Evolutionary conservation across 1,139 yeast species (phyloP), one percentile per base, ranked within the genome.

Genomic region (Yamadazyma epiphylla): DNA sequence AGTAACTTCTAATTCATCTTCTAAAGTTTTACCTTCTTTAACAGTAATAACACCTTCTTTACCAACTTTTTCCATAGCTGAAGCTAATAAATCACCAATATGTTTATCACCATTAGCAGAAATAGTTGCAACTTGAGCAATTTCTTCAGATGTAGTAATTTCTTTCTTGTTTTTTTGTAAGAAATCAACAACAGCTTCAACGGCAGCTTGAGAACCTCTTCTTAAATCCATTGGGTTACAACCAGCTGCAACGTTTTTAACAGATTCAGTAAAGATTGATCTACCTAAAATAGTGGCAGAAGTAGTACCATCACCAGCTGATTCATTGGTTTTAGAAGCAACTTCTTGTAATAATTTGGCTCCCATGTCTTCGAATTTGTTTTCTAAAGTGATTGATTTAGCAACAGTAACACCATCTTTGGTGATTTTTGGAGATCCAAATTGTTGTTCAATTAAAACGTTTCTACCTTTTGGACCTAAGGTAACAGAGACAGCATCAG

Each of bases 351-450:
- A 73, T 49, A 91, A 76, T 65, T 86, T 86, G 43, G 98, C 98
- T 43, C 98, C 98, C 70, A 87, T 70, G 66, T 91, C 94, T 71
- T 91, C 97, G 55, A 89, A 91, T 67, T 87, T 88, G 70, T 91
- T 95, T 60, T 87, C 72, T 51, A 91, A 72, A 32, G 80, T 77
- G 55, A 91, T 82, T 39, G 95, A 80, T 56, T 76, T 80, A 46
- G 98, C 98, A 41, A 91, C 98, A 27, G 98, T 91, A 36, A 91
- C 98, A 80, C 98, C 98, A 62, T 91, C 98, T 73, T 91, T 91
- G 67, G 98, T 91, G 74, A 91, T 91, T 74, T 91, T 91, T 55
- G 98, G 98, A 29, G 96, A 77, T 39, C 98, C 98, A 45, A 87
- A 91, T 43, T 87, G 86, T 68, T 91, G 98, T 68, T 91, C 98